Conservation (phyloP, 768 basidiomycete species). For the Mycena indigotica region DNA sequence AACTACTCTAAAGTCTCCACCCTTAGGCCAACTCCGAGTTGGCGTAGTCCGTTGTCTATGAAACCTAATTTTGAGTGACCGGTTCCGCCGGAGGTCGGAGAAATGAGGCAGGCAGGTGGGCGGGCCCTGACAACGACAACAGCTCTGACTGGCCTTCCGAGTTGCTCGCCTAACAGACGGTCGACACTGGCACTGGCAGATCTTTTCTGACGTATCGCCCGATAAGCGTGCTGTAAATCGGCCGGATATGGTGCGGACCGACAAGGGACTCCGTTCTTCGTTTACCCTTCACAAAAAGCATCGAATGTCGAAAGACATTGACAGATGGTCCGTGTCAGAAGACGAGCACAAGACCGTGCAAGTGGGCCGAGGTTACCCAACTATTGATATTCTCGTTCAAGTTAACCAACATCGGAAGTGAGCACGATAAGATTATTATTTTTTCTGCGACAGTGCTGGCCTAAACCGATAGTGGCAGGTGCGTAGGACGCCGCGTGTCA, state of each 20-base stretch:
- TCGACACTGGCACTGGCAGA: not conserved
- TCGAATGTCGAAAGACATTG: not conserved
- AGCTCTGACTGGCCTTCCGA: too few species aligned
- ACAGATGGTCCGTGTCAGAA: not conserved
- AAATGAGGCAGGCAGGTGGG: too few species aligned
- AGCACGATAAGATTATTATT: too few species aligned
- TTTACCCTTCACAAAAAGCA: not conserved
- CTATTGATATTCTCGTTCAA: not conserved
- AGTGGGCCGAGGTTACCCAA: too few species aligned
- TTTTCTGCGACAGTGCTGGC: too few species aligned
- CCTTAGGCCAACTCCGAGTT: too few species aligned
- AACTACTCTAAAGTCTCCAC: too few species aligned
- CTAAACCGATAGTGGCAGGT: too few species aligned
- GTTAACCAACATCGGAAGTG: too few species aligned
- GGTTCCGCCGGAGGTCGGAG: not conserved
- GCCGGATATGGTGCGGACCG: not conserved
- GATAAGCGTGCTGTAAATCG: not conserved
- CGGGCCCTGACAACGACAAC: too few species aligned
- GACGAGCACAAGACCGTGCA: not conserved
- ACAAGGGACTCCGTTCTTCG: not conserved
- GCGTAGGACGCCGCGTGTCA: too few species aligned
- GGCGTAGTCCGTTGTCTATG: too few species aligned
- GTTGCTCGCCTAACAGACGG: not conserved
- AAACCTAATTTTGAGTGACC: not conserved
- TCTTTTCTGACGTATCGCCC: not conserved